Conservation (phyloP, 2,329 filamentous ascomycete genomes). For the Phialocephala subalpina region DNA sequence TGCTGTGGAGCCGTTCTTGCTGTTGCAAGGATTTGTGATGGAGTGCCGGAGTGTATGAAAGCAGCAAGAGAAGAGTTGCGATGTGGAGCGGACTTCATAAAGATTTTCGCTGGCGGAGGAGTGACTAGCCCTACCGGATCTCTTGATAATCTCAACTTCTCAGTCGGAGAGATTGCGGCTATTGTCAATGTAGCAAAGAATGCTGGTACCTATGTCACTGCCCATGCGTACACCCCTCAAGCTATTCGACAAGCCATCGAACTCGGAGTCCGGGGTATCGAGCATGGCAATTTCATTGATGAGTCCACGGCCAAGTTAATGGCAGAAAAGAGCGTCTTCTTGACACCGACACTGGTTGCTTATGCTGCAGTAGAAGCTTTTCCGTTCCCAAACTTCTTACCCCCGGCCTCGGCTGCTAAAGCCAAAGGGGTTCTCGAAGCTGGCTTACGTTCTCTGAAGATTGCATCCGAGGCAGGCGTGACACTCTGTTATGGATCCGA, state of each 20-base stretch:
- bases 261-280: conserved; percentile 62
- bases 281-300: conserved; percentile 69
- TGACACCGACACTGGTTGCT: conserved; percentile 62
- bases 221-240: conserved; percentile 63
- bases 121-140: conserved; percentile 63
- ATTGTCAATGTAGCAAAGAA: conserved; percentile 58
- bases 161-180: conserved; percentile 60
- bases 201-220: conserved; percentile 60
- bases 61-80: conserved; percentile 62
- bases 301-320: conserved; percentile 60
- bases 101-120: conserved; percentile 66
- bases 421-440: conserved; percentile 56
- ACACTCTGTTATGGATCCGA: conserved; percentile 64
- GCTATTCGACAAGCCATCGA: conserved; percentile 62
- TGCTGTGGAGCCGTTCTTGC: conserved; percentile 55
- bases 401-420: conserved; percentile 53
- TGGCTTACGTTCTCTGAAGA: conserved; percentile 55
- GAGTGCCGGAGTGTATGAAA: conserved; percentile 61
- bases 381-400: conserved; percentile 53
- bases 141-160: conserved; percentile 64
- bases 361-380: conserved; percentile 57
- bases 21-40: conserved; percentile 58
- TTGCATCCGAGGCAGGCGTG: conserved; percentile 59
- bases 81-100: conserved; percentile 65
- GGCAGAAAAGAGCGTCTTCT: conserved; percentile 55